Percentiles rank a stretch among this genome's conserved stretches.
Conservation (phyloP, 495 filamentous ascomycete species). For the Pyronema domesticum region DNA sequence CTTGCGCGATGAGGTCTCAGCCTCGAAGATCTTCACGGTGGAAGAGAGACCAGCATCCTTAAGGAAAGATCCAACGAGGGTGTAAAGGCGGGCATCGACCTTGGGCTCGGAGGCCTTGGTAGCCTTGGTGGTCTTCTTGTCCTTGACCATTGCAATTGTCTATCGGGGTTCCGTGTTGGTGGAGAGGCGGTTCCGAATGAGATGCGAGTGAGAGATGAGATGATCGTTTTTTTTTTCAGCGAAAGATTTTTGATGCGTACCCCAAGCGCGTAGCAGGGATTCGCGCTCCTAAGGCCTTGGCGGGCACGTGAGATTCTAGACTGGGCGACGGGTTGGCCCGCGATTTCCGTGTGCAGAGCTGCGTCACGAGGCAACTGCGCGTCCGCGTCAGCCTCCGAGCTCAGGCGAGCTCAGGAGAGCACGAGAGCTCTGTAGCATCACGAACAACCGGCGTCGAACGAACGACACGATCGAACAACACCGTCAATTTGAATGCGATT, state of each 20-base stretch:
- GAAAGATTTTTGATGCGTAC: neutral
- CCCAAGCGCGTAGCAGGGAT: neutral
- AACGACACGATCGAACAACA: too few species aligned
- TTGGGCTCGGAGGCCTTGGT: neutral
- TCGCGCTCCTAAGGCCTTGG: neutral
- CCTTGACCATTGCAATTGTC: neutral
- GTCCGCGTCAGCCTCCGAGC: too few species aligned
- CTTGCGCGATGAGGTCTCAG: slow-evolving; percentile 5
- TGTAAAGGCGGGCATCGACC: slow-evolving; percentile 12
- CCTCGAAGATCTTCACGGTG: slow-evolving; percentile 15
- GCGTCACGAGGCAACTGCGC: too few species aligned
- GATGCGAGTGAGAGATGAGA: neutral
- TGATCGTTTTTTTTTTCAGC: neutral
- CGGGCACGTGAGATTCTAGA: neutral
- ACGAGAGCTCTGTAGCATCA: too few species aligned
- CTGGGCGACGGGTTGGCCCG: too few species aligned
- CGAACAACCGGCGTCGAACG: too few species aligned
- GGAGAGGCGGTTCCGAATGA: neutral
- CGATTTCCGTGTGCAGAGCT: too few species aligned
- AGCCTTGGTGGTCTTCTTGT: neutral
- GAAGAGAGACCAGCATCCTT: slow-evolving; percentile 15
- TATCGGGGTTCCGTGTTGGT: neutral
- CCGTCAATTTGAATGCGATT: too few species aligned
- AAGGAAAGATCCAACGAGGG: slow-evolving; percentile 19
- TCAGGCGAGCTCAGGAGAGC: too few species aligned